phyloP scores from a whole-genome alignment of 2,329 filamentous ascomycete genomes.

The Scedosporium aurantiacum region DNA sequence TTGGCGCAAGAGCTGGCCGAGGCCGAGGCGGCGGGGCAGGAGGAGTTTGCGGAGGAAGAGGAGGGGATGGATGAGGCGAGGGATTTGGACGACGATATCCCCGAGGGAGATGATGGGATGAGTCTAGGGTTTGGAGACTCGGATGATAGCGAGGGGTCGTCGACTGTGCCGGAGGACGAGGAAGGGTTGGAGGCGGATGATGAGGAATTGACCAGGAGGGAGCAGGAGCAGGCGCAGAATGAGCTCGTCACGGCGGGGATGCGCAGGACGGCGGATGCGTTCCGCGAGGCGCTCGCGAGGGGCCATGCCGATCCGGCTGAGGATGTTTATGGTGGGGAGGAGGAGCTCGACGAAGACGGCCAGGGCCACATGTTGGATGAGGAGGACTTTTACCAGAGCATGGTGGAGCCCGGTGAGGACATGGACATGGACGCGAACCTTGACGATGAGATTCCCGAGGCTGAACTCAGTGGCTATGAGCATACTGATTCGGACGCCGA shows the following conservation, averaged over 20 bases:
- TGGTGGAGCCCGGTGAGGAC: conserved; percentile 16
- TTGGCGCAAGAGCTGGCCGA: conserved; percentile 65
- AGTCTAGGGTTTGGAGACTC: conserved; percentile 18
- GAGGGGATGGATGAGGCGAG: conserved; percentile 39
- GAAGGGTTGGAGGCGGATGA: conserved; percentile 30
- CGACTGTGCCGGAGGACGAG: conserved; percentile 27
- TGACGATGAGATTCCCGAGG: conserved; percentile 61
- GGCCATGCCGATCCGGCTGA: conserved; percentile 33
- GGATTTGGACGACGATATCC: conserved; percentile 65
- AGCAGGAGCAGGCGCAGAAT: conserved; percentile 30
- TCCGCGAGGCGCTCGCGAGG: conserved; percentile 45
- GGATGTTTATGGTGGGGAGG: conserved; percentile 41
- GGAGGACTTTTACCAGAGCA: conserved; percentile 37
- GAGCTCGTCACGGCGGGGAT: conserved; percentile 38
- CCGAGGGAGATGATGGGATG: conserved; percentile 51
- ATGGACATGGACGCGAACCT: conserved; percentile 58
- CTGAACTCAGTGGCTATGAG: conserved; percentile 55
- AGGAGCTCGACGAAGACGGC: conserved; percentile 43
- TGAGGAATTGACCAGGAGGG: conserved; percentile 23
- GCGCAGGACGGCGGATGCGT: conserved; percentile 49
- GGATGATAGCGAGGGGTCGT: conserved; percentile 22
- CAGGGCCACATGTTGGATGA: conserved; percentile 51
- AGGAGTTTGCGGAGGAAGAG: conserved; percentile 29
- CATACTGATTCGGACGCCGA: conserved; percentile 67
- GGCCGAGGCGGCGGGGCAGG: conserved; percentile 35